These are phyloP conservation scores for Rehmannia glutinosa DNA, from an alignment of 257 asterid species.

Conservation along the genomic window DNA sequence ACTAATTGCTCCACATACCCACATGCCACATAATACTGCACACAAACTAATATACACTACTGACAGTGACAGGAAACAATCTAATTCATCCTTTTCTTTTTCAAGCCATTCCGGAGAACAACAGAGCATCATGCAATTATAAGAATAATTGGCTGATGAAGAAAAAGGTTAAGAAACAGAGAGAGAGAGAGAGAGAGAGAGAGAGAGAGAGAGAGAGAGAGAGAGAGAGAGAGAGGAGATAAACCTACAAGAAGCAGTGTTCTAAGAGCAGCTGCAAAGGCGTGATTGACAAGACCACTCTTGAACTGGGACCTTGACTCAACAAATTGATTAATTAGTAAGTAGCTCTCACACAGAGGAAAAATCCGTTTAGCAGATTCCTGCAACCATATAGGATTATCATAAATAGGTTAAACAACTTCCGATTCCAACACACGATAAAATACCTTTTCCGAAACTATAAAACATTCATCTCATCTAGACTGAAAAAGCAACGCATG, in stretches of 20 bases:
- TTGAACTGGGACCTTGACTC: constrained; percentile 89
- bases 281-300: constrained; percentile 91
- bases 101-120: not conserved
- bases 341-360: constrained; percentile 81
- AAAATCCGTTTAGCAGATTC: constrained; percentile 81
- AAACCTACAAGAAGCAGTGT: constrained; percentile 82
- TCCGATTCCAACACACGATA: constrained; percentile 1
- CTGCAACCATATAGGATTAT: constrained; percentile 38
- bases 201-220: constrained; percentile 65
- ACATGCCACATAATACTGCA: constrained; percentile 1
- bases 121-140: not conserved
- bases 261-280: constrained; percentile 93
- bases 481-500: not conserved
- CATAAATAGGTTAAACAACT: not conserved
- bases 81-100: not conserved
- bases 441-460: not conserved
- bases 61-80: not conserved
- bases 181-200: not conserved
- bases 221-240: constrained; percentile 29
- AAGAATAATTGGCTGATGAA: not conserved
- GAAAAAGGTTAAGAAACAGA: not conserved
- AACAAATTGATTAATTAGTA: constrained; percentile 70
- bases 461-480: constrained; percentile 1
- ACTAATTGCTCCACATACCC: too few relatives aligned
- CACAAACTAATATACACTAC: not conserved